Evolutionary conservation across 176 grass and related monocot genomes (phyloP).

Genomic region (Urochloa ruziziensis): DNA sequence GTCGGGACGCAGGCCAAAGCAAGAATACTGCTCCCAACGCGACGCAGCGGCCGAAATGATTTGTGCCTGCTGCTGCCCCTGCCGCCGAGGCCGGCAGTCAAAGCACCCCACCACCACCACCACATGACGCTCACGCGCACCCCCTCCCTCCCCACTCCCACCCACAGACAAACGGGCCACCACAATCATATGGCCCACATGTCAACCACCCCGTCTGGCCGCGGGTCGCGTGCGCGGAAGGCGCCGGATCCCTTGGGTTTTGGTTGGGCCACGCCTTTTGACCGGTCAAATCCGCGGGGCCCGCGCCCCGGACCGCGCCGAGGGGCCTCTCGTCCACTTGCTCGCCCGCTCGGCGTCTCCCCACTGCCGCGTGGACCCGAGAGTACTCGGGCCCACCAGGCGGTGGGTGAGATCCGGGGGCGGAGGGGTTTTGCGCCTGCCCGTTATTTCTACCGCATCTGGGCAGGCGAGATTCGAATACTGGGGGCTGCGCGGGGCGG

Average conservation of each 20-base stretch:
- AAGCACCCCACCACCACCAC: conserved; percentile 40
- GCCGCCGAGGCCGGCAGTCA: conserved; percentile 34
- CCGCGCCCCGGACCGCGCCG: conserved; percentile 17
- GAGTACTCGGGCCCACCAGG: rapidly evolving
- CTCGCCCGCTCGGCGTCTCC: rapidly evolving
- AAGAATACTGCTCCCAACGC: conserved; percentile 1
- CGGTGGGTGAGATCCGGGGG: neutral
- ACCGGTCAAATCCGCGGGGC: conserved; percentile 51
- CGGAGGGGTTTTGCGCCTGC: neutral
- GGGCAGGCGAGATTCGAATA: conserved; percentile 41
- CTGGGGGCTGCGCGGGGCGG: neutral
- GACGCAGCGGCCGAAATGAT: conserved; percentile 55
- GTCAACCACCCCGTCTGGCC: rapidly evolving
- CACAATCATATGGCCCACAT: rapidly evolving
- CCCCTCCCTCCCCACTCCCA: rapidly evolving
- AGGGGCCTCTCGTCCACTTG: neutral
- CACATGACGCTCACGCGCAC: neutral
- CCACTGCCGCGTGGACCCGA: neutral
- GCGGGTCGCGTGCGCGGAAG: rapidly evolving
- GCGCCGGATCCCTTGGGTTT: conserved; percentile 31
- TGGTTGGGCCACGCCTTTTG: conserved; percentile 50
- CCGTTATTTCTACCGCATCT: conserved; percentile 34
- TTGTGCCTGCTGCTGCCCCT: conserved; percentile 19
- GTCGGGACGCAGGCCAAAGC: conserved; percentile 43
- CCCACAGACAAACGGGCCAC: neutral